These are phyloP conservation scores for Polysphondylium violaceum DNA, from an alignment of 78 protist species.

Conservation along the genomic window DNA sequence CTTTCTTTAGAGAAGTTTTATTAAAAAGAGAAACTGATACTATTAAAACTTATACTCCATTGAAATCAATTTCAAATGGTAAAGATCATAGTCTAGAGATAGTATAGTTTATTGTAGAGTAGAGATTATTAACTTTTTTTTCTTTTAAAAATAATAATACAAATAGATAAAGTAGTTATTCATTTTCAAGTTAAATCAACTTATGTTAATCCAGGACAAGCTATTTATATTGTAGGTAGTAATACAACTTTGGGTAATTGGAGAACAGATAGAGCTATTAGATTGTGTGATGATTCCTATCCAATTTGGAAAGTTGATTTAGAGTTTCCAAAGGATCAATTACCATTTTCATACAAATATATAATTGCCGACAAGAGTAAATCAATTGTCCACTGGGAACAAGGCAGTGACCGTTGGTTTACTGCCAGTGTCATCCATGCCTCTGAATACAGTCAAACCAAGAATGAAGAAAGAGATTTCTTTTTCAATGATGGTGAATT, in stretches of 20 bases:
- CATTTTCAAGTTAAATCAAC: slow-evolving; percentile 77
- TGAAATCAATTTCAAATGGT: slow-evolving; percentile 11
- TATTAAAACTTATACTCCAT: slow-evolving; percentile 3
- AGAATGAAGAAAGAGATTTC: slow-evolving; percentile 27
- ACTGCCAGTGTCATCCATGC: slow-evolving; percentile 27
- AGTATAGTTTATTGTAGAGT: neutral
- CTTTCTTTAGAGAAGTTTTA: slow-evolving; percentile 55
- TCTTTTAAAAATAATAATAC: neutral
- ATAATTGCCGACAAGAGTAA: slow-evolving; percentile 46
- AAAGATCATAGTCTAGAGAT: neutral
- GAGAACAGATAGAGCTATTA: slow-evolving; percentile 73
- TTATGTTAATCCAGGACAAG: slow-evolving; percentile 26
- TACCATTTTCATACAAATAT: slow-evolving; percentile 65
- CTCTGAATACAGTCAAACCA: slow-evolving; percentile 8
- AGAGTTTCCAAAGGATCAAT: slow-evolving; percentile 64
- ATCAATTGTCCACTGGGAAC: slow-evolving; percentile 59
- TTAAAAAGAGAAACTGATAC: neutral
- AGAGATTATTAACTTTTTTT: slow-evolving; percentile 1
- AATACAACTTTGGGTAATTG: slow-evolving; percentile 74
- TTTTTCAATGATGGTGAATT: slow-evolving; percentile 65
- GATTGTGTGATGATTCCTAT: slow-evolving; percentile 16
- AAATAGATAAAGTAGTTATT: slow-evolving; percentile 42
- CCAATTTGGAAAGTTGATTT: slow-evolving; percentile 71
- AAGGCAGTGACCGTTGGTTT: slow-evolving; percentile 60
- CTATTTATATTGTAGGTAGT: slow-evolving; percentile 68